Base-by-base conservation (phyloP, 805 yeast genomes). In the Candida endomychidarum region DNA sequence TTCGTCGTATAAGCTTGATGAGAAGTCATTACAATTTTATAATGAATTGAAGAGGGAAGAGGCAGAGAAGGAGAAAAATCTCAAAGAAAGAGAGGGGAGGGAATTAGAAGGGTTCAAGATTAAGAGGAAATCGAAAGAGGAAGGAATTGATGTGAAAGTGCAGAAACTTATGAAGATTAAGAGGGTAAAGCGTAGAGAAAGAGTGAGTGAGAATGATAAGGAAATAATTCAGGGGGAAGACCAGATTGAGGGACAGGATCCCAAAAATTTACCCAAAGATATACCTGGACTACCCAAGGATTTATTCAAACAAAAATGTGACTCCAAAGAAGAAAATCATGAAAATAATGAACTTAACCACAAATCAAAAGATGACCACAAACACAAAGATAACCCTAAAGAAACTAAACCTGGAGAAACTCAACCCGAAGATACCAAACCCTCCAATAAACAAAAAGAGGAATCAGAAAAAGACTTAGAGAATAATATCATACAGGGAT, bases 1-100 rank as follows among this genome's bases (percentile, higher is more conserved):
- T 45, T 67, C 76, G 0, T 56, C 71, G 0, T 70, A 67, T 43
- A 70, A 69, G 42, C 51, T 72, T 35, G 64, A 63, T 41, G 63
- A 57, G 22, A 54, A 58, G 21, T 66, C 74, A 3, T 52, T 67
- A 18, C 47, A 52, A 14, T 72, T 60, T 40, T 73, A 70, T 40
- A 56, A 56, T 3, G 43, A 52, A 34, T 46, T 65, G 28, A 38
- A 46, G 18, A 47, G 53, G 14, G 36, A 51, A 14, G 60, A 56
- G 12, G 47, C 43, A 9, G 58, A 56, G 21, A 44, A 40, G 39
- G 48, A 48, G n/a, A 37, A 41, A 12, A 55, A 49, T 34, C 35
- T 53, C 16, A 48, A 49, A 23, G 64, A 59, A 26, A 50, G 47
- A 16, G 61, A 55, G 31, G 24, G 54, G 14, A 45, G 49, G n/a